A percentile compares a stretch with the other conserved stretches of the same genome.
Evolutionary conservation across 2,329 filamentous ascomycete species (phyloP).

Genomic region (Talaromyces funiculosus): DNA sequence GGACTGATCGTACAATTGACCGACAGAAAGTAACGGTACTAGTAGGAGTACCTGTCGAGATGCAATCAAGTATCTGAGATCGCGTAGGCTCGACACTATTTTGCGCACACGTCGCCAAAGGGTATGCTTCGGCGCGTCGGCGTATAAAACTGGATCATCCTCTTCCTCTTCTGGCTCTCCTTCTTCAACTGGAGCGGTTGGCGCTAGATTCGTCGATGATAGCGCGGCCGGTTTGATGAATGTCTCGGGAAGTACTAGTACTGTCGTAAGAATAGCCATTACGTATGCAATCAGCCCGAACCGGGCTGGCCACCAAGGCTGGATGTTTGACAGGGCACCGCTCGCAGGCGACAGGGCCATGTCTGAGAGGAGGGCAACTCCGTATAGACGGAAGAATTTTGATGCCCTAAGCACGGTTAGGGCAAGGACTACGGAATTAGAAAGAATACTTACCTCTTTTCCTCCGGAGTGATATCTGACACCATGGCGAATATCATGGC

Average conservation of each 20-base stretch:
- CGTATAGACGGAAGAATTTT: constrained; percentile 14
- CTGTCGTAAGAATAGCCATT: constrained; percentile 9
- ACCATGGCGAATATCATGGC: constrained; percentile 15
- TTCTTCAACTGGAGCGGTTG: neutral
- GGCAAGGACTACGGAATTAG: no score
- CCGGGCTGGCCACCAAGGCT: constrained; percentile 15
- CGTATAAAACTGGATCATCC: constrained; percentile 13
- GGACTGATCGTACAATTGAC: constrained; percentile 13
- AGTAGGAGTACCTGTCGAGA: constrained; percentile 11
- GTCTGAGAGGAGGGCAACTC: constrained; percentile 12
- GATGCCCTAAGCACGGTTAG: constrained; percentile 5
- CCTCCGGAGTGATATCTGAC: constrained; percentile 13
- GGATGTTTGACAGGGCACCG: constrained; percentile 5
- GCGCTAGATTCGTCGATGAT: neutral
- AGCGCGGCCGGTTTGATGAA: neutral
- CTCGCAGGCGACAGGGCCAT: constrained; percentile 13
- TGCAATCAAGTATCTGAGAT: constrained; percentile 11
- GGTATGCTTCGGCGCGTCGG: constrained; percentile 8
- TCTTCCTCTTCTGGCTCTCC: constrained; percentile 14
- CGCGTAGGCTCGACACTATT: constrained; percentile 4
- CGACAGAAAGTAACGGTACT: constrained; percentile 12
- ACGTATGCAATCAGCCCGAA: constrained; percentile 13
- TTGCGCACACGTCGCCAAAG: neutral
- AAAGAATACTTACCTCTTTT: constrained; percentile 15
- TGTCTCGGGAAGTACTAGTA: constrained; percentile 13